Evolutionary conservation across 306 rosid genomes (phyloP), one percentile per base, ranked within the genome.

Genomic region (Alnus rubra): DNA sequence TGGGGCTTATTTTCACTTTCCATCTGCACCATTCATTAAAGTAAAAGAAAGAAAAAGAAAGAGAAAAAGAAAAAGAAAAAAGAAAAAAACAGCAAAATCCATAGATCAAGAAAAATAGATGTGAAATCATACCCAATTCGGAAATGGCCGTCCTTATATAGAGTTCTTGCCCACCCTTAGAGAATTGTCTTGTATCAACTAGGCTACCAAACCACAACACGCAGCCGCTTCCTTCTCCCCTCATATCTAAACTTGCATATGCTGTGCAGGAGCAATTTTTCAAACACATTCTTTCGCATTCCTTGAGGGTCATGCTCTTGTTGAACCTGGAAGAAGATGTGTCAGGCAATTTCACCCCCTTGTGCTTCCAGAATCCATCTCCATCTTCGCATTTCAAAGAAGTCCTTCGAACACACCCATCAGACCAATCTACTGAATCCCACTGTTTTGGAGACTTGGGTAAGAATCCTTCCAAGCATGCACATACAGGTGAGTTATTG

Each of bases 221-320:
- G 76, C 90, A 86, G 14, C 88, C 88, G 45, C 77, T 78, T 16
- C 84, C 82, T 9, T 76, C 79, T 28, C 59, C 3, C 55, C 72
- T 77, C 23, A 76, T 16, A 54, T 78, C 79, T 16, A 78, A 72
- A 71, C 42, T 50, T 33, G 87, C 13, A 74, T 70, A 87, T n/a
- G 88, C 83, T 62, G 54, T 7, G 71, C 88, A 84, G 7, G 68
- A 45, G 23, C 90, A 87, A 74, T 80, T 82, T 14, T 78, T 71
- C 76, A 56, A 37, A 65, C 88, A 85, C 12, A 23, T 1, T 45
- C 35, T 63, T 77, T 74, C 42, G 60, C 88, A 87, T 54, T 82
- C 89, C 48, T 79, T 11, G 5, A 72, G 72, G 15, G 4, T 28
- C 79, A 14, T 37, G 65, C 9, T 79, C 77, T 51, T 30, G 42